A percentile compares a stretch with the other conserved stretches of the same genome.
These are phyloP conservation scores for Talaromyces sp. DNA, from an alignment of 2,329 filamentous ascomycete genomes.

Conservation along the genomic window DNA sequence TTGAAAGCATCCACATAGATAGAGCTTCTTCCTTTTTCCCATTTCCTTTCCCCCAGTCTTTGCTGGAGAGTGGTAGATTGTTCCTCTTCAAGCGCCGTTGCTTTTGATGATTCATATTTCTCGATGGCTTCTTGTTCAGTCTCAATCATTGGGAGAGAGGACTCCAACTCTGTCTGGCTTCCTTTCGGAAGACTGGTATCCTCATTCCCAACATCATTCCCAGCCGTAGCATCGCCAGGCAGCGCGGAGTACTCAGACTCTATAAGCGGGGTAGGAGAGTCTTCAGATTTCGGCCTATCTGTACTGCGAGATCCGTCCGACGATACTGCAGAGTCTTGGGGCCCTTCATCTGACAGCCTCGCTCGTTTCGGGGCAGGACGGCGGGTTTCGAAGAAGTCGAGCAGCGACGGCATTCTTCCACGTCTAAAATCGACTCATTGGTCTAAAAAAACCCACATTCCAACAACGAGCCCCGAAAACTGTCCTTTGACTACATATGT, in stretches of 20 bases:
- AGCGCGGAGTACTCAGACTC: slow-evolving; percentile 15
- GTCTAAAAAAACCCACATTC: not conserved
- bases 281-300: not conserved
- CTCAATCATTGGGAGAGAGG: slow-evolving; percentile 62
- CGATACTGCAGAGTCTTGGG: not conserved
- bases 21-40: slow-evolving; percentile 74
- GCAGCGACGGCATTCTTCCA: slow-evolving; percentile 20
- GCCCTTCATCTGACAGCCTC: slow-evolving; percentile 19
- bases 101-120: slow-evolving; percentile 68
- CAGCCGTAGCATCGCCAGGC: slow-evolving; percentile 30
- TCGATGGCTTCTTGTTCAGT: slow-evolving; percentile 68
- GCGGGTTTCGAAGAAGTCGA: slow-evolving; percentile 33
- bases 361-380: slow-evolving; percentile 26
- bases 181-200: slow-evolving; percentile 23
- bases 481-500: not conserved
- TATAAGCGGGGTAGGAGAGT: not conserved
- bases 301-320: not conserved
- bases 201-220: slow-evolving; percentile 26
- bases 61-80: slow-evolving; percentile 40
- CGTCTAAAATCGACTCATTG: not conserved
- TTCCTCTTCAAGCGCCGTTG: slow-evolving; percentile 43
- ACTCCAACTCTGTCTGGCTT: slow-evolving; percentile 63
- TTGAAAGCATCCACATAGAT: slow-evolving; percentile 98
- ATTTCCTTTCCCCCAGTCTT: slow-evolving; percentile 55
- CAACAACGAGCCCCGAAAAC: slow-evolving; percentile 13